Evolutionary conservation across 331 rosid species (phyloP), one percentile per base, ranked within the genome.

Genomic region (Acacia concinna): DNA sequence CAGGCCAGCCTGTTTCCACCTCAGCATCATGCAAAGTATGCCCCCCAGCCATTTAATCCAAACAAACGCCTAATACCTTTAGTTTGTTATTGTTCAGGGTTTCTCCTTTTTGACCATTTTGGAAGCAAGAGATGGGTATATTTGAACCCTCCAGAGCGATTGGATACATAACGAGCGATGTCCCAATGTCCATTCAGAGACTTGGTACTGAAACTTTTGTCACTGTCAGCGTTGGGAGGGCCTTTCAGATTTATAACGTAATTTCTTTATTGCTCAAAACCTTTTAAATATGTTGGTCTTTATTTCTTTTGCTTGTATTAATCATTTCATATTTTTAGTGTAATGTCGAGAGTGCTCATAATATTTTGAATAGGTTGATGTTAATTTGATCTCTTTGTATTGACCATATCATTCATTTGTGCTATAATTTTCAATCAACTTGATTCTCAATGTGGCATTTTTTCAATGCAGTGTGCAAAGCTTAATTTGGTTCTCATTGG

Each of bases 221-320:
- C 82, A 90, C 97, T 6, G 94, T 93, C 82, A 86, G 89, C 72
- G 97, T 91, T 3, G 99, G 97, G 59, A 93, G 93, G 64, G 93
- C 99, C 35, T 95, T 95, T 85, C 99, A 95, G 74, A 85, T 95
- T 78, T 95, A 88, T 76, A 91, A 93, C 31, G 98, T 94, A 92
- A 78, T 78, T 60, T 41, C 13, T 25, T 68, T 31, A 21, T 23
- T 17, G 0, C 27, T 6, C 17, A 0, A 14, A 1, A 27, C 27
- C 14, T 2, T 57, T 10, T 63, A 21, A 10, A 46, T 11, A 0
- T 54, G 23, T 12, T 79, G 15, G 13, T 21, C 31, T 13, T 35
- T 73, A 2, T 10, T 13, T 4, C 23, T 6, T 44, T 69, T 1
- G 21, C 25, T 71, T 31, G 17, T 28, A 2, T 30, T 11, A 23